Conservation (phyloP, 768 basidiomycete species). For the Trametopsis cervina region DNA sequence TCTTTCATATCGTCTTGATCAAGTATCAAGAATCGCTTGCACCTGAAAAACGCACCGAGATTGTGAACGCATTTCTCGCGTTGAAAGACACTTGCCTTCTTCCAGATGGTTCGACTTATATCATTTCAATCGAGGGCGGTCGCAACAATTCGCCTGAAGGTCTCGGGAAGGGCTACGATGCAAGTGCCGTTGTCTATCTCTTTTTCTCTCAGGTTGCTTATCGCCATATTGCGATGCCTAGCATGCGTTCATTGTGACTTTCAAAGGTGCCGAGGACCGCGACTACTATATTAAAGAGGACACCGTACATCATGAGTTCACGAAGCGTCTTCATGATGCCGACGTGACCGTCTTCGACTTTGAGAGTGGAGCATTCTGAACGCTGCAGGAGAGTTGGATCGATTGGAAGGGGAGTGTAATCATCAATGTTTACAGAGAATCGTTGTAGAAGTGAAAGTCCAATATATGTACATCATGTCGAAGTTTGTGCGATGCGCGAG, state of each 20-base stretch:
- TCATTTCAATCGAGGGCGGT: conserved; percentile 7
- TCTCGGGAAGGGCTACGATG: neutral
- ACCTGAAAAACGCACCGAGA: neutral
- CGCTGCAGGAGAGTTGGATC: too few relatives aligned
- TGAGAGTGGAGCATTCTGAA: conserved; percentile 8
- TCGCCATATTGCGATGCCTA: neutral
- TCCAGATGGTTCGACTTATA: conserved; percentile 3
- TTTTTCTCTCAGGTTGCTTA: neutral
- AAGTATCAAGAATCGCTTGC: conserved; percentile 2
- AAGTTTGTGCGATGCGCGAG: too few relatives aligned
- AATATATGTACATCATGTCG: too few relatives aligned
- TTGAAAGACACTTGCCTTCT: conserved; percentile 4
- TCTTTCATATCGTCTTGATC: conserved; percentile 10
- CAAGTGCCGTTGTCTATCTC: conserved; percentile 8
- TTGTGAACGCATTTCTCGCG: conserved; percentile 8
- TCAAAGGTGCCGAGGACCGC: conserved; percentile 1
- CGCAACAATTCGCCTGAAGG: conserved; percentile 8
- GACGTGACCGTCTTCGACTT: conserved; percentile 7
- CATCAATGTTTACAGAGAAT: too few relatives aligned
- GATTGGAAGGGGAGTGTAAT: too few relatives aligned
- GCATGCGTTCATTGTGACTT: conserved; percentile 9
- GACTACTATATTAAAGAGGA: conserved; percentile 8
- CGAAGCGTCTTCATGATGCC: neutral
- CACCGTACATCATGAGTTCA: conserved; percentile 10
- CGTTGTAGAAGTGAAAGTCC: too few relatives aligned